Conservation (phyloP, 2,329 filamentous ascomycete species). For the Mollisia scopiformis region DNA sequence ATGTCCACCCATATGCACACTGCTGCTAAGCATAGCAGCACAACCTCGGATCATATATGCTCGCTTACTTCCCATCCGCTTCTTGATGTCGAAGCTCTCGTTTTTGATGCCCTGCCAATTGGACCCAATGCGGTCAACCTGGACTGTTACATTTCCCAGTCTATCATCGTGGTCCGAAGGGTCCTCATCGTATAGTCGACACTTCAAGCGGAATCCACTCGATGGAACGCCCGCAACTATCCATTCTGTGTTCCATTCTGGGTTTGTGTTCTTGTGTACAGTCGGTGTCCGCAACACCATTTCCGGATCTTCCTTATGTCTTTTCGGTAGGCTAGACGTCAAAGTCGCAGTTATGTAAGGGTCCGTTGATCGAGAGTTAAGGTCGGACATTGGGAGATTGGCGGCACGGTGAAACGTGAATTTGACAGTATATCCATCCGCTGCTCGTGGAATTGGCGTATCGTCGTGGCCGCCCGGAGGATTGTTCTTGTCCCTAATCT, state of each 20-base stretch:
- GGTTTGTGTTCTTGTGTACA: slow-evolving; percentile 70
- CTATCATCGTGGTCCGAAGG: slow-evolving; percentile 83
- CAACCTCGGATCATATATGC: slow-evolving; percentile 77
- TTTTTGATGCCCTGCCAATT: slow-evolving; percentile 71
- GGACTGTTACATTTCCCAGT: slow-evolving; percentile 81
- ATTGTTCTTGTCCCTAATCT: slow-evolving; percentile 34
- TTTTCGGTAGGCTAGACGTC: slow-evolving; percentile 63
- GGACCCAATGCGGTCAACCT: slow-evolving; percentile 61
- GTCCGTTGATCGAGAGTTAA: slow-evolving; percentile 78
- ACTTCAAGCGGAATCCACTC: slow-evolving; percentile 82
- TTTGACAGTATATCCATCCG: slow-evolving; percentile 80
- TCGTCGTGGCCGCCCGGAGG: slow-evolving; percentile 72
- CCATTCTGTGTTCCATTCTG: slow-evolving; percentile 85
- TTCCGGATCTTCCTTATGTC: slow-evolving; percentile 85
- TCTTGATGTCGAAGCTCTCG: slow-evolving; percentile 72
- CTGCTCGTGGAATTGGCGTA: slow-evolving; percentile 75
- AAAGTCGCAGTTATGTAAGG: slow-evolving; percentile 82
- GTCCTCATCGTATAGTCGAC: slow-evolving; percentile 89
- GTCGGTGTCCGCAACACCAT: slow-evolving; percentile 78
- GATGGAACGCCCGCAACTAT: slow-evolving; percentile 84
- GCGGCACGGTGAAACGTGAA: slow-evolving; percentile 82
- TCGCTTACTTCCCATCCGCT: slow-evolving; percentile 83
- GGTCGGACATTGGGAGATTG: slow-evolving; percentile 82
- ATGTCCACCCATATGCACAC: slow-evolving; percentile 68
- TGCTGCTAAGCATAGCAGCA: slow-evolving; percentile 62